Percentiles rank a stretch among this genome's conserved stretches.
Conservation (phyloP, 2,329 filamentous ascomycete genomes). For the Verruconis gallopava region DNA sequence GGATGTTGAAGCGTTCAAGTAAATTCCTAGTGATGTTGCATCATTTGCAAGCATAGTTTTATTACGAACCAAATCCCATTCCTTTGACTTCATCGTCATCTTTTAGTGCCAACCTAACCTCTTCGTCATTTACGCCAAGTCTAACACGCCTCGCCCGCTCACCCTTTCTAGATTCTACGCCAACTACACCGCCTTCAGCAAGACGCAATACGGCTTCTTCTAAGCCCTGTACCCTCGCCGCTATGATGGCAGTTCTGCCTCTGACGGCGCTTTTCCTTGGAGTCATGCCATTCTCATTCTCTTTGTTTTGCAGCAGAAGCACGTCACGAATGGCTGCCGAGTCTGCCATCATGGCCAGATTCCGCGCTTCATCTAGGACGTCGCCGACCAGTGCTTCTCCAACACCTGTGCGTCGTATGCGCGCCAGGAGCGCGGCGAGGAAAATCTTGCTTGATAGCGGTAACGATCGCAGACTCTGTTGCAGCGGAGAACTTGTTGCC, state of each 20-base stretch:
- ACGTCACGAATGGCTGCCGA: constrained; percentile 49
- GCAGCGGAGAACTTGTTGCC: constrained; percentile 81
- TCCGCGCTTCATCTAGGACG: constrained; percentile 72
- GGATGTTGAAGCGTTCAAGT: no score
- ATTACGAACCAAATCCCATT: constrained; percentile 56
- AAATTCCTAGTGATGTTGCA: no score
- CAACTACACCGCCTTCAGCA: constrained; percentile 75
- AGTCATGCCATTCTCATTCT: constrained; percentile 20
- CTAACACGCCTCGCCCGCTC: constrained; percentile 81
- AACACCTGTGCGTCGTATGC: constrained; percentile 70
- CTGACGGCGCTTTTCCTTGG: constrained; percentile 20
- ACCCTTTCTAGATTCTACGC: constrained; percentile 62
- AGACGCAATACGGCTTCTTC: constrained; percentile 68
- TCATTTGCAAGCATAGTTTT: no score
- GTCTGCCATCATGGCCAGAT: constrained; percentile 49
- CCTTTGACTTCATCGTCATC: constrained; percentile 81
- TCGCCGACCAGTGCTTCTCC: constrained; percentile 82
- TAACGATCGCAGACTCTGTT: constrained; percentile 73
- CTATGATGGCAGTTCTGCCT: constrained; percentile 22
- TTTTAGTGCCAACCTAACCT: constrained; percentile 74
- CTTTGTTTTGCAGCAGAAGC: constrained; percentile 30
- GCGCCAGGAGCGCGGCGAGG: constrained; percentile 66
- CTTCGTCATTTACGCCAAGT: constrained; percentile 77
- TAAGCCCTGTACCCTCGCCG: constrained; percentile 44
- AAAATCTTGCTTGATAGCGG: constrained; percentile 76